Conservation (phyloP, 2,329 filamentous ascomycete species). For the Fusarium camptoceras region DNA sequence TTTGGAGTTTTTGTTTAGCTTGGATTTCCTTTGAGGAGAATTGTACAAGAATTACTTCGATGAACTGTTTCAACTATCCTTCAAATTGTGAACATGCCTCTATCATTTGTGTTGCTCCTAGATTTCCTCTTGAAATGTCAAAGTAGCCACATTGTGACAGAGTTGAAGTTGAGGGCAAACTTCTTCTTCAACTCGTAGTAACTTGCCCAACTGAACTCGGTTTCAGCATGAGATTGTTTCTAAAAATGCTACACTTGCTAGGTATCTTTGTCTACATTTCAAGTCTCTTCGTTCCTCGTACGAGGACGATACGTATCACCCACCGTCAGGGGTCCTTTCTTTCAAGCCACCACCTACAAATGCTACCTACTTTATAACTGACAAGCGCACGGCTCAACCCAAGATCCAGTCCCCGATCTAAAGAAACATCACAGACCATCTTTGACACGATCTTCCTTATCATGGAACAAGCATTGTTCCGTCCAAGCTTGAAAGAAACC, state of each 20-base stretch:
- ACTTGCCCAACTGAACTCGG: not conserved
- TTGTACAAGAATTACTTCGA: not conserved
- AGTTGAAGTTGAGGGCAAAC: not conserved
- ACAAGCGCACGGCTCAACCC: slow-evolving; percentile 20
- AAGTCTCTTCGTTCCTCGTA: slow-evolving; percentile 15
- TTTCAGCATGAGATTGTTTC: not conserved
- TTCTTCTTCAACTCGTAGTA: not conserved
- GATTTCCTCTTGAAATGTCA: not conserved
- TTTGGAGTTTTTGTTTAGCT: slow-evolving; percentile 9
- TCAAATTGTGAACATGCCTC: not conserved
- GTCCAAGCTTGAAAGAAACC: slow-evolving; percentile 13
- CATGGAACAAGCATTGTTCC: not conserved
- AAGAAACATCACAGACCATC: slow-evolving; percentile 6
- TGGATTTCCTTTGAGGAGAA: not conserved
- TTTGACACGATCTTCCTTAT: not conserved
- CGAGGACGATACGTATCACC: not conserved
- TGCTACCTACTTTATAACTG: not conserved
- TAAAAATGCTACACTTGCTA: not conserved
- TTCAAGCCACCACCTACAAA: slow-evolving; percentile 16
- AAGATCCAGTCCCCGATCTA: slow-evolving; percentile 15
- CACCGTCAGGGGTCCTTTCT: not conserved
- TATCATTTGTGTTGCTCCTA: not conserved
- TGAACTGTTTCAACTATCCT: not conserved
- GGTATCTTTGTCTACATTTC: not conserved
- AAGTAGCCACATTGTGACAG: not conserved